phyloP scores from a whole-genome alignment of 495 filamentous ascomycete genomes.

The Xylaria curta region DNA sequence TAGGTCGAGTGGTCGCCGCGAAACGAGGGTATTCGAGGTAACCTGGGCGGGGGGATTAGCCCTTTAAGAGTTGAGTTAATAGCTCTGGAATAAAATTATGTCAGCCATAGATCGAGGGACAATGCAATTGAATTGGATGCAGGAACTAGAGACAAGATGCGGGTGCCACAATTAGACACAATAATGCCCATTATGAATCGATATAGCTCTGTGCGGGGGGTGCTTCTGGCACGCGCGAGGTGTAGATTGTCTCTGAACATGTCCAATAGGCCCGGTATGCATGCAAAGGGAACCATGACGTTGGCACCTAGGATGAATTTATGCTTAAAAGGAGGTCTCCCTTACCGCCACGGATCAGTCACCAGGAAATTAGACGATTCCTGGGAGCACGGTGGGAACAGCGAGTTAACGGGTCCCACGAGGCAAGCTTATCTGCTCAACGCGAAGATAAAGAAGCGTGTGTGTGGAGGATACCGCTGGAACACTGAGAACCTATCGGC shows the following conservation, averaged over 20 bases:
- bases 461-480: conserved; percentile 63
- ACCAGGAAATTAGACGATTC: conserved; percentile 59
- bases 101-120: conserved; percentile 40
- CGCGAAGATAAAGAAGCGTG: conserved; percentile 47
- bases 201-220: conserved; percentile 35
- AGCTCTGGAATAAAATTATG: conserved; percentile 37
- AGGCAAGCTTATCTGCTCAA: conserved; percentile 53
- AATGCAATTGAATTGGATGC: conserved; percentile 31
- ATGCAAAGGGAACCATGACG: conserved; percentile 13
- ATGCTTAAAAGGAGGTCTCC: conserved; percentile 49
- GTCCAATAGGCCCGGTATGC: conserved; percentile 36
- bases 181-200: conserved; percentile 38
- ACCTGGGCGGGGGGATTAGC: conserved; percentile 50
- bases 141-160: conserved; percentile 38
- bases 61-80: conserved; percentile 42
- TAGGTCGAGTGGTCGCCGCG: conserved; percentile 49
- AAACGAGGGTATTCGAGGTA: conserved; percentile 42
- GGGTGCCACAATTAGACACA: conserved; percentile 40
- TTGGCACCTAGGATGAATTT: conserved; percentile 17
- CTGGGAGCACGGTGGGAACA: conserved; percentile 61
- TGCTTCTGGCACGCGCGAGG: conserved; percentile 38
- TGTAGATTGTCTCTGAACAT: conserved; percentile 36
- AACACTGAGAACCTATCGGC: conserved; percentile 49
- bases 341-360: conserved; percentile 71
- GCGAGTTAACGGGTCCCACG: conserved; percentile 78